These are phyloP conservation scores for Pulveroboletus sp. DNA, from an alignment of 768 basidiomycete species.

Conservation along the genomic window DNA sequence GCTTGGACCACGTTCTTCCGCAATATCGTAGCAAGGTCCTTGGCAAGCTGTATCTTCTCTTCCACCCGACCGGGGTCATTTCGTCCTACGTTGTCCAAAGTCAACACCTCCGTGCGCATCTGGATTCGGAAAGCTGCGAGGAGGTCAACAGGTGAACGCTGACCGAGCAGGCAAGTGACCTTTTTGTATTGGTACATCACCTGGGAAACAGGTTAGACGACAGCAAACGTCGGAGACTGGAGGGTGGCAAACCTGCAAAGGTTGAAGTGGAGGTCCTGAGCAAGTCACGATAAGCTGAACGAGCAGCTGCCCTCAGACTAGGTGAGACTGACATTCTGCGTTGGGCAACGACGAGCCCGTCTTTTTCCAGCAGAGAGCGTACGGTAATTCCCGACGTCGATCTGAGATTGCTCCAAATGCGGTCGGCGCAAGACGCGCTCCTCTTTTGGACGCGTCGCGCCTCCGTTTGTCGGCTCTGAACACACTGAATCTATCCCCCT, in stretches of 20 bases:
- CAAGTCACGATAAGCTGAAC: constrained; percentile 70
- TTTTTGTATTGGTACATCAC: constrained; percentile 51
- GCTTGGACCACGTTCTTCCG: constrained; percentile 87
- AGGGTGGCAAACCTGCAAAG: constrained; percentile 48
- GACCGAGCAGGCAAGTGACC: constrained; percentile 29
- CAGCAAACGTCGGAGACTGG: background rate
- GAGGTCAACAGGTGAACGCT: constrained; percentile 2
- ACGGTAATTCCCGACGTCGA: constrained; percentile 19
- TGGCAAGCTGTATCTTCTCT: constrained; percentile 52
- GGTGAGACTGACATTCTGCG: constrained; percentile 51
- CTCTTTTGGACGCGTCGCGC: constrained; percentile 35
- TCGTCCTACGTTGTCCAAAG: constrained; percentile 37
- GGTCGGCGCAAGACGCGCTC: constrained; percentile 38
- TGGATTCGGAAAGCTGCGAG: constrained; percentile 65
- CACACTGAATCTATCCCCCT: constrained; percentile 28
- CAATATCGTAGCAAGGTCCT: constrained; percentile 70
- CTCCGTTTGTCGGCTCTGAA: constrained; percentile 20
- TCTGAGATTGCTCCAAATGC: constrained; percentile 32
- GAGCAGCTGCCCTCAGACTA: constrained; percentile 56
- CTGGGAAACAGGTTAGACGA: constrained; percentile 29
- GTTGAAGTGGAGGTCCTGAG: constrained; percentile 63
- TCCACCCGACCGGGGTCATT: constrained; percentile 47
- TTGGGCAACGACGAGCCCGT: background rate
- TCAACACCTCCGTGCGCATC: constrained; percentile 51
- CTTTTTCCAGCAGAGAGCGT: constrained; percentile 4